Evolutionary conservation across 148 eudicot species (phyloP).

Genomic region (Hydrangea macrophylla): DNA sequence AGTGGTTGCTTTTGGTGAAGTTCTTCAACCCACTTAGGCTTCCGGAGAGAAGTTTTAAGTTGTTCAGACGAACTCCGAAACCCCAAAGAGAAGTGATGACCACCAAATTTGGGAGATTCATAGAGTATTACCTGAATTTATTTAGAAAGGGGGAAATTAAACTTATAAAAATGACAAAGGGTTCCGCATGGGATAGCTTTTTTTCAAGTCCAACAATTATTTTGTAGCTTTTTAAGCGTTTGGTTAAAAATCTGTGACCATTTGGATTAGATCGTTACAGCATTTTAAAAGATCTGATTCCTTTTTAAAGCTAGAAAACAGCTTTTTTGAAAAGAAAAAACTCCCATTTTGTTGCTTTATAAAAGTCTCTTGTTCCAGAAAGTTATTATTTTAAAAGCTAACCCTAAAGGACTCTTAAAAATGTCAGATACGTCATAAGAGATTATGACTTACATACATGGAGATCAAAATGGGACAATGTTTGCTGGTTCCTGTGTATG

Average conservation of each 20-base stretch:
- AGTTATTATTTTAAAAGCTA: too few species aligned
- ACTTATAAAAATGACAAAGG: conserved; percentile 10
- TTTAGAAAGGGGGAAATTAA: conserved; percentile 25
- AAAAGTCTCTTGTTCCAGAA: too few species aligned
- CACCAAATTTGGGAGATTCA: conserved; percentile 74
- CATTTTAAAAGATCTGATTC: too few species aligned
- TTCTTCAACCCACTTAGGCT: conserved; percentile 73
- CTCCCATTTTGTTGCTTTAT: too few species aligned
- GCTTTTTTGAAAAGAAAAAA: too few species aligned
- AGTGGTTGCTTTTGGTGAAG: conserved; percentile 47
- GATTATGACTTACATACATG: conserved; percentile 95
- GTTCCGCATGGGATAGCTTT: too few species aligned
- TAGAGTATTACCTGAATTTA: conserved; percentile 67
- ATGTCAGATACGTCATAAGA: conserved; percentile 26
- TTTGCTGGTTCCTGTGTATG: conserved; percentile 47
- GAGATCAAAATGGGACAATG: conserved; percentile 50
- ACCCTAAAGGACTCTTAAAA: too few species aligned
- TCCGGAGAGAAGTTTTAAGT: conserved; percentile 28
- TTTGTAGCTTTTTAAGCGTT: too few species aligned
- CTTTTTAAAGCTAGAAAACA: too few species aligned
- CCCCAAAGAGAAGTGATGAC: conserved; percentile 70
- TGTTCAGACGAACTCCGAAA: conserved; percentile 29
- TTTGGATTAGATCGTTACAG: too few species aligned
- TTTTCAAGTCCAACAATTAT: too few species aligned
- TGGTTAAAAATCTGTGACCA: too few species aligned